Evolutionary conservation across 352 stramenopile species (phyloP), one percentile per base, ranked within the genome.

Genomic region (Phytopythium boreale): DNA sequence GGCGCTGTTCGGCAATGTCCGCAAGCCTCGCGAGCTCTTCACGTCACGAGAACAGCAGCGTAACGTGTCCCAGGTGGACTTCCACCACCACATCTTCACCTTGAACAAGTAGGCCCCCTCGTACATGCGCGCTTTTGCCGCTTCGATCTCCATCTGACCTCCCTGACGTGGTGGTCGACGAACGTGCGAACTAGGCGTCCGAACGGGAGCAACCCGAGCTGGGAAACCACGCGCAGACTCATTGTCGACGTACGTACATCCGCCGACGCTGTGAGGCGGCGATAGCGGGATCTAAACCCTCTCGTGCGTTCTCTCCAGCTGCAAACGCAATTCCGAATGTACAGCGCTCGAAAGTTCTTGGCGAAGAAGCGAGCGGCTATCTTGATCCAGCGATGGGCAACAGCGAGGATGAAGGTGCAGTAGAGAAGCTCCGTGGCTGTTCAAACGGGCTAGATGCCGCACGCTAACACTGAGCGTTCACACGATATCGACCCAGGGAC

Each of bases 241-340:
- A 87, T 94, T 51, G 76, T 91, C 31, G 76, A 83, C 52, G 80
- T 91, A 77, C 11, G 77, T 56, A 19, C 47, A n/a, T 7, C 0
- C 14, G 6, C 6, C 22, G 3, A 14, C 26, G 14, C 12, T 31
- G 15, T 4, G 43, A 31, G 15, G 5, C 17, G 47, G 47, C 8
- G 11, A 22, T 19, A 3, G 2, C 31, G 3, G 31, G 31, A 29
- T 43, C 19, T 19, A 27, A 12, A 59, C 20, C 7, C 19, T 12
- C 31, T 43, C 20, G 19, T 14, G 26, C 29, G 39, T 20, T 22
- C n/a, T 60, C 8, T 51, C 22, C 62, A 93, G 85, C 63, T 93
- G 12, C 83, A 94, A 76, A 85, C 72, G 4, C 79, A 87, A 26
- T 92, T 85, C 39, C 80, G 85, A 34, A 88, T 88, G 83, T 90